A percentile compares a stretch with the other conserved stretches of the same genome.
Conservation (phyloP, 495 filamentous ascomycete species). For the Rostrohypoxylon terebratum region DNA sequence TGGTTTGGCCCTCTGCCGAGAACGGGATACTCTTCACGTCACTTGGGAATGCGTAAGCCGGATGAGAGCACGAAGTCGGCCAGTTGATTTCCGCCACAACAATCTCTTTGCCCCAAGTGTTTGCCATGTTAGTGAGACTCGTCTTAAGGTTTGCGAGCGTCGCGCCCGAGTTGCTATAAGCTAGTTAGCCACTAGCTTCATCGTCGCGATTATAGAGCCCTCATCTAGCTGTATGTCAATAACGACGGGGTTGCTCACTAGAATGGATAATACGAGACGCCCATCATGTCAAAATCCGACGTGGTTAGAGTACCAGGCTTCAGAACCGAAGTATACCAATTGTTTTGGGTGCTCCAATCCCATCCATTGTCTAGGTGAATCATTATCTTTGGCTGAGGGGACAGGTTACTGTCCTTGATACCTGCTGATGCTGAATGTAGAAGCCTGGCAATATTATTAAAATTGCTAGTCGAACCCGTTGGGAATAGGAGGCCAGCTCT, state of each 20-base stretch:
- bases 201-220: background rate
- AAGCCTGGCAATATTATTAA: constrained; percentile 67
- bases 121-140: constrained; percentile 68
- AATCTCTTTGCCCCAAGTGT: constrained; percentile 68
- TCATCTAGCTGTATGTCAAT: background rate
- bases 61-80: constrained; percentile 69
- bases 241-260: constrained; percentile 48
- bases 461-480: constrained; percentile 62
- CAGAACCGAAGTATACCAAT: constrained; percentile 70
- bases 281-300: constrained; percentile 75
- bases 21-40: constrained; percentile 69
- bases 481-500: constrained; percentile 73
- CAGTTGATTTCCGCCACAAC: constrained; percentile 76
- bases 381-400: constrained; percentile 70
- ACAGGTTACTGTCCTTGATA: constrained; percentile 69
- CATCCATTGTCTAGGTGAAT: constrained; percentile 79
- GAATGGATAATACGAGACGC: constrained; percentile 79
- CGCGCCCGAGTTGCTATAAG: constrained; percentile 56
- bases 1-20: constrained; percentile 69
- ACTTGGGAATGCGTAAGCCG: constrained; percentile 66
- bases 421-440: constrained; percentile 72
- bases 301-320: constrained; percentile 62
- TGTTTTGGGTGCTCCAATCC: constrained; percentile 72
- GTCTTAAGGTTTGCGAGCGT: constrained; percentile 66
- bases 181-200: constrained; percentile 1